phyloP scores from a whole-genome alignment of 441 rosid genomes.

The Breynia disticha region DNA sequence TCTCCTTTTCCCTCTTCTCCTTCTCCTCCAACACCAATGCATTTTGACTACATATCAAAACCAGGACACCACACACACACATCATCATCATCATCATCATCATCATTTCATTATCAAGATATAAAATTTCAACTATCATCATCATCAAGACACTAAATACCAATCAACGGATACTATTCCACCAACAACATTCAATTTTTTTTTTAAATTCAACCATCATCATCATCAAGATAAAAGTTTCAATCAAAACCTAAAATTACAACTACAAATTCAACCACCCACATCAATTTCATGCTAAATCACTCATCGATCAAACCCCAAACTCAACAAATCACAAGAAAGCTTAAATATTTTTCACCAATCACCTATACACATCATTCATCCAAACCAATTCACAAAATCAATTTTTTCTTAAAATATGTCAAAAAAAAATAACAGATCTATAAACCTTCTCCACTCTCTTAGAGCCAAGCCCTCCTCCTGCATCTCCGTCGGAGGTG shows the following conservation, averaged over 20 bases:
- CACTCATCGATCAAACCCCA: neutral
- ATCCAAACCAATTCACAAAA: neutral
- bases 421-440: neutral
- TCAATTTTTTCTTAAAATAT: neutral
- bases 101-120: neutral
- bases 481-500: slow-evolving; percentile 46
- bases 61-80: neutral
- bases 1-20: slow-evolving; percentile 66
- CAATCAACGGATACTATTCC: too few relatives aligned
- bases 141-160: too few relatives aligned
- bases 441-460: slow-evolving; percentile 66
- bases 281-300: neutral
- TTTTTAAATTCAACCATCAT: too few relatives aligned
- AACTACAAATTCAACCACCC: neutral
- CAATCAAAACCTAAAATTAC: neutral
- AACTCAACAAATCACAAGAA: neutral
- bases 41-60: slow-evolving; percentile 36
- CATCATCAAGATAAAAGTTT: too few relatives aligned
- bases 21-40: slow-evolving; percentile 59
- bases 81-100: too few relatives aligned
- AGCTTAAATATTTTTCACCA: neutral
- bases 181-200: too few relatives aligned
- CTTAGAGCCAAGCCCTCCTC: slow-evolving; percentile 59
- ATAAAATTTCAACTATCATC: too few relatives aligned
- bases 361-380: neutral